Percentiles rank a stretch among this genome's conserved stretches.
phyloP scores from a whole-genome alignment of 2,329 filamentous ascomycete species.

The Corynespora cassiicola region DNA sequence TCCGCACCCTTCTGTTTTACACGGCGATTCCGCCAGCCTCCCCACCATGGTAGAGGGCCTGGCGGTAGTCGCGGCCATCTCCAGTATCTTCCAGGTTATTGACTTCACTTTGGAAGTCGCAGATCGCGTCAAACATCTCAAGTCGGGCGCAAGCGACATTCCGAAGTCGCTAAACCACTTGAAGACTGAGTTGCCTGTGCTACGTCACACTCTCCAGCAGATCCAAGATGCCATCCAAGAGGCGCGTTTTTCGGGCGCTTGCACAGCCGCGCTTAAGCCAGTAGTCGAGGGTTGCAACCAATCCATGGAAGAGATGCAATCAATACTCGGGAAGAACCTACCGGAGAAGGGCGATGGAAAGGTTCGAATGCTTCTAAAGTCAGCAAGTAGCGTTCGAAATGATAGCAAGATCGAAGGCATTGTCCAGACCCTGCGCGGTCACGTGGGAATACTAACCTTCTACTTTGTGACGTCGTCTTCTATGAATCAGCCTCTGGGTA shows the following conservation, averaged over 20 bases:
- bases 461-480: no score
- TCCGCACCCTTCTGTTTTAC: no score
- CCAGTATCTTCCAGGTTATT: constrained; percentile 24
- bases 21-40: no score
- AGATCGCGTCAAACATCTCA: constrained; percentile 18
- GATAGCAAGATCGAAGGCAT: no score
- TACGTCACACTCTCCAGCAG: constrained; percentile 11
- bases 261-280: constrained; percentile 11
- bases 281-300: constrained; percentile 18
- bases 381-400: no score
- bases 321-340: no score
- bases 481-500: no score
- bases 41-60: constrained; percentile 29
- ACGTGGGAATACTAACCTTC: no score
- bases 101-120: constrained; percentile 13
- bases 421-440: no score
- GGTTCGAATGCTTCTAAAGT: no score
- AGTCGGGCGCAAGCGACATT: constrained; percentile 7
- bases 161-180: constrained; percentile 14
- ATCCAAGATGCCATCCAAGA: constrained; percentile 6
- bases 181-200: constrained; percentile 12
- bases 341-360: no score
- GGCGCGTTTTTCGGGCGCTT: constrained; percentile 9
- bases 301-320: no score
- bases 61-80: constrained; percentile 18